A percentile compares a stretch with the other conserved stretches of the same genome.
These are phyloP conservation scores for Microthlaspi erraticum DNA, from an alignment of 345 rosid species.

Conservation along the genomic window DNA sequence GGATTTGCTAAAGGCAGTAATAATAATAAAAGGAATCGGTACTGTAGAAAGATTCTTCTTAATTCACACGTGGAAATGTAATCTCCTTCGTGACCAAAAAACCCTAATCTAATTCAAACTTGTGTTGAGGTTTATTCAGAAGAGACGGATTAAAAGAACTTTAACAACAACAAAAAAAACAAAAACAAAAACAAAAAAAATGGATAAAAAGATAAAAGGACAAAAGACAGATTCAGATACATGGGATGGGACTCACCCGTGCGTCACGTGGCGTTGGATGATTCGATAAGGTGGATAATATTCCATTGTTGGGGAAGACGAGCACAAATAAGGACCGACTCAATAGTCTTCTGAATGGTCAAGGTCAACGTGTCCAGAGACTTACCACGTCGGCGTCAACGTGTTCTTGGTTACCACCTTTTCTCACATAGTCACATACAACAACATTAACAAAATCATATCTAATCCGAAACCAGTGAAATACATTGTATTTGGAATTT, in stretches of 20 bases:
- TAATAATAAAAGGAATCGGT: no score
- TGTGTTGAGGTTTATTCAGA: slow-evolving; percentile 18
- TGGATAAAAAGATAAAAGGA: background rate
- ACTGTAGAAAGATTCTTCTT: background rate
- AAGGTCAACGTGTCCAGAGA: slow-evolving; percentile 42
- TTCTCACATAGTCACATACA: slow-evolving; percentile 4
- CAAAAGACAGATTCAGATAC: slow-evolving; percentile 32
- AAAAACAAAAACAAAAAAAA: background rate
- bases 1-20: no score
- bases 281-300: slow-evolving; percentile 28
- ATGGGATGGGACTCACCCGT: slow-evolving; percentile 27
- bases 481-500: slow-evolving; percentile 39
- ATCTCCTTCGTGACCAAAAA: background rate
- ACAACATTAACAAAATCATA: slow-evolving; percentile 15
- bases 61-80: background rate
- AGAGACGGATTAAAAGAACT: background rate
- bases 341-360: slow-evolving; percentile 39
- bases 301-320: slow-evolving; percentile 39
- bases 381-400: slow-evolving; percentile 47
- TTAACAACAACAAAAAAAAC: no score
- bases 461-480: slow-evolving; percentile 18
- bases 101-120: background rate
- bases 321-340: slow-evolving; percentile 29
- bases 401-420: slow-evolving; percentile 19
- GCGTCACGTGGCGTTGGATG: slow-evolving; percentile 22